Base-by-base conservation (phyloP, 805 yeast species). In the Candida corydali region DNA sequence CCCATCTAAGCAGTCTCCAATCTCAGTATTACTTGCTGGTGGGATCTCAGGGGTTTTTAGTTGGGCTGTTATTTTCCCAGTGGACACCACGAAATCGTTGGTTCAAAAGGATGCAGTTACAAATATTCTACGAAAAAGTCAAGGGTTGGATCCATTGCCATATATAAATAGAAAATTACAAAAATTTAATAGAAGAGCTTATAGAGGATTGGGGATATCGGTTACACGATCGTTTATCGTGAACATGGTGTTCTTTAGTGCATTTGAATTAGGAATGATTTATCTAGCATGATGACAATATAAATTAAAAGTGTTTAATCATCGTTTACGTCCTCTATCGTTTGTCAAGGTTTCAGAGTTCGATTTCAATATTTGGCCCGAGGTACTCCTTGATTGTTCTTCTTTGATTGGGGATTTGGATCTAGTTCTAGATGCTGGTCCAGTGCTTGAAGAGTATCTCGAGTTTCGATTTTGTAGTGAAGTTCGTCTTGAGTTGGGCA, bases 151-250 rank as follows among this genome's bases (percentile, higher is more conserved):
- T 26, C 69, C 73, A 48, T 46, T 64, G 27, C 70, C 70, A 8
- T 43, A 43, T 7, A 51, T 46, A 32, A 16, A 36, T 3, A 41
- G 63, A 26, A 62, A 67, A 42, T 50, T 57, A 38, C 54, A 63
- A 38, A 49, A 46, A 12, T 59, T 69, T 32, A 43, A 46, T 9
- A 62, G 74, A 34, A 63, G 74, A 19, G 69, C 82, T 73, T 86
- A 85, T 58, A 67, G 87, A 35, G 95, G 95, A 0, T 62, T 86
- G 29, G 86, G 87, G 2, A 85, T 86, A 18, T 81, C 89, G 9
- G 63, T 83, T 18, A 63, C 80, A 8, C 69, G 95, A 42, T 80
- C 93, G 0, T 75, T 86, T 35, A 49, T 82, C 37, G 82, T 80
- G 10, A 86, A 86, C 42, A 74, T 82, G 73, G 79, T 80, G 6